Base-by-base conservation (phyloP, 306 rosid species). In the Rubus idaeus region DNA sequence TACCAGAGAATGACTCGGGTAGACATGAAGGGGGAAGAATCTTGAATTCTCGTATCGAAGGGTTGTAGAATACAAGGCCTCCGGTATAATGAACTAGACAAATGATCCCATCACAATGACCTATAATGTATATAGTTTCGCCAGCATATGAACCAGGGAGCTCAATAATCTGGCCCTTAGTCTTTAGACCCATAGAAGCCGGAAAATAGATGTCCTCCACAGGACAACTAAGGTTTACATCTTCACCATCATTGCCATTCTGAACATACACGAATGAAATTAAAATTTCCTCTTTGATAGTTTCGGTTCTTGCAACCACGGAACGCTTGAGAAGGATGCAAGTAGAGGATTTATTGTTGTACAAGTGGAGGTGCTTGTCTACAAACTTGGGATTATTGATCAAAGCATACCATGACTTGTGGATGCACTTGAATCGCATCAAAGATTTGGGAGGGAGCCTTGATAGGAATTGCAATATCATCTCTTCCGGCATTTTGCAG, bases 391-490 rank as follows among this genome's bases (percentile, higher is more conserved):
- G 35, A 2, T 30, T 30, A 30, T 30, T 30, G 35, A 30, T 30
- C 35, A 30, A 30, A 30, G 35, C 35, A 30, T 30, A 12, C 67
- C 67, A 61, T 5, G 67, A 61, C 42, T 12, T 61, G 3, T 8
- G 41, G 8, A 63, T 37, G 68, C 21, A 14, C 14, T 37, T 49
- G 74, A 66, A 66, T 42, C 71, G 30, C 71, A 66, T 9, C 2
- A 41, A 52, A 9, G 50, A 66, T 66, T 66, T 66, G 30, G 71
- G 71, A 66, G 71, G 71, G 35, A 41, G 37, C 51, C 30, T 66
- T 10, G 52, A 66, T 0, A 66, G 51, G 35, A 66, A 39, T 3
- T 42, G 51, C 18, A n/a, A 10, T 2, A 10, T 10, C 71, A 66
- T n/a, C 30, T 41, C 51, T 41, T 10, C 51, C 20, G 17, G n/a